Percentiles rank a stretch among this genome's conserved stretches.
phyloP scores from a whole-genome alignment of 1,284 basidiomycete genomes.

The Melampsora americana region DNA sequence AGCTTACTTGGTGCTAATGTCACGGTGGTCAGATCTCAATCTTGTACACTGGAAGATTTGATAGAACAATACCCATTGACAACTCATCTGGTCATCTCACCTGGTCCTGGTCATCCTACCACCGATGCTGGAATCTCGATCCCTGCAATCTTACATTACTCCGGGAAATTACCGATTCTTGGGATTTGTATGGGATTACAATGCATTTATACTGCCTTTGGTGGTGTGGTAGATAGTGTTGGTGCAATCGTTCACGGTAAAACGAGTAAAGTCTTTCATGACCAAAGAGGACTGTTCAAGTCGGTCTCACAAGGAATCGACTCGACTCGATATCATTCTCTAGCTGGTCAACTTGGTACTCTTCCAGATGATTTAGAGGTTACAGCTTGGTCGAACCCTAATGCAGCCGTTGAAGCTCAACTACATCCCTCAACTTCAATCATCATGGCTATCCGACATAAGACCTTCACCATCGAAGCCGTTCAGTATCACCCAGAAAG shows the following conservation, averaged over 20 bases:
- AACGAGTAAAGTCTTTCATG: slow-evolving; percentile 80
- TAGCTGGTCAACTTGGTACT: slow-evolving; percentile 75
- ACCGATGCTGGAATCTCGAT: slow-evolving; percentile 90
- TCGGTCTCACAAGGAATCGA: slow-evolving; percentile 75
- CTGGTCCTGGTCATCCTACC: slow-evolving; percentile 89
- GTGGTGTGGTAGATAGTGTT: slow-evolving; percentile 84
- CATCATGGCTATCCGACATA: slow-evolving; percentile 95
- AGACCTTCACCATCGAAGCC: slow-evolving; percentile 78
- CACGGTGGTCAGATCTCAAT: slow-evolving; percentile 85
- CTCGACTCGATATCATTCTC: slow-evolving; percentile 93
- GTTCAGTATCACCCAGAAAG: slow-evolving; percentile 99
- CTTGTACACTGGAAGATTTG: slow-evolving; percentile 67
- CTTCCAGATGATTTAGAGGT: slow-evolving; percentile 77
- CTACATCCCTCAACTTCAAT: slow-evolving; percentile 61
- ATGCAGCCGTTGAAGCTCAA: slow-evolving; percentile 49
- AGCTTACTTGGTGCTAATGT: slow-evolving; percentile 78
- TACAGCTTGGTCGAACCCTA: slow-evolving; percentile 70
- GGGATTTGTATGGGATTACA: slow-evolving; percentile 99
- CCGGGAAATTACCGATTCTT: slow-evolving; percentile 86
- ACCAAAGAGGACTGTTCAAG: slow-evolving; percentile 82
- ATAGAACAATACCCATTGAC: slow-evolving; percentile 63
- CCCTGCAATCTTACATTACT: slow-evolving; percentile 80
- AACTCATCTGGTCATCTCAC: slow-evolving; percentile 83
- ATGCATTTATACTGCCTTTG: slow-evolving; percentile 82
- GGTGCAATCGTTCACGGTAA: slow-evolving; percentile 99